phyloP scores from a whole-genome alignment of 257 asterid species.

The Catharanthus roseus region DNA sequence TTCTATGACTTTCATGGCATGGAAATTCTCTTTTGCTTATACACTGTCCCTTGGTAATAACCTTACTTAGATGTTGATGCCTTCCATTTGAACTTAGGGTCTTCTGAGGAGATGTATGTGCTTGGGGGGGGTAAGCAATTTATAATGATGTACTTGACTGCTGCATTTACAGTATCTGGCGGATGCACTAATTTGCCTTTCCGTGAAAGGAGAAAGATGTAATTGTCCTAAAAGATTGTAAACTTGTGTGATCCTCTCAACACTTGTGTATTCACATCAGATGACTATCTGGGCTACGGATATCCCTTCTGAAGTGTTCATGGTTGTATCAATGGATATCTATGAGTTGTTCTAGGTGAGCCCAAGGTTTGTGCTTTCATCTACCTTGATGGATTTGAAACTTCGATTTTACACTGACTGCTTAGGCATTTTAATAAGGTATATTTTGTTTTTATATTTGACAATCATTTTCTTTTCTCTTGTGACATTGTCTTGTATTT shows the following conservation, averaged over 20 bases:
- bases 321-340: not conserved
- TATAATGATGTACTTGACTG: too few relatives aligned
- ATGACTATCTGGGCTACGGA: too few relatives aligned
- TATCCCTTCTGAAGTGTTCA: too few relatives aligned
- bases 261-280: too few relatives aligned
- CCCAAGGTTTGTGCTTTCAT: not conserved
- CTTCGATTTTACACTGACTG: not conserved
- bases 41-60: too few relatives aligned
- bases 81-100: not conserved
- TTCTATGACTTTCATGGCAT: too few relatives aligned
- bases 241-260: too few relatives aligned
- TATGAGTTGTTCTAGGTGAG: not conserved
- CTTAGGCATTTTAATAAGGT: not conserved
- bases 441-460: not conserved
- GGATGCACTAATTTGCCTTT: not conserved
- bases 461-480: not conserved
- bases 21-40: too few relatives aligned
- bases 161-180: not conserved
- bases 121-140: too few relatives aligned
- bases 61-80: not conserved
- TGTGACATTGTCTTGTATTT: not conserved
- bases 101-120: too few relatives aligned
- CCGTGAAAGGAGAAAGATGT: not conserved
- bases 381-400: not conserved
- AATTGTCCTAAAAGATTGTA: too few relatives aligned